Evolutionary conservation across 352 stramenopile species (phyloP), one percentile per base, ranked within the genome.

Genomic region (Pythium plurisporium): DNA sequence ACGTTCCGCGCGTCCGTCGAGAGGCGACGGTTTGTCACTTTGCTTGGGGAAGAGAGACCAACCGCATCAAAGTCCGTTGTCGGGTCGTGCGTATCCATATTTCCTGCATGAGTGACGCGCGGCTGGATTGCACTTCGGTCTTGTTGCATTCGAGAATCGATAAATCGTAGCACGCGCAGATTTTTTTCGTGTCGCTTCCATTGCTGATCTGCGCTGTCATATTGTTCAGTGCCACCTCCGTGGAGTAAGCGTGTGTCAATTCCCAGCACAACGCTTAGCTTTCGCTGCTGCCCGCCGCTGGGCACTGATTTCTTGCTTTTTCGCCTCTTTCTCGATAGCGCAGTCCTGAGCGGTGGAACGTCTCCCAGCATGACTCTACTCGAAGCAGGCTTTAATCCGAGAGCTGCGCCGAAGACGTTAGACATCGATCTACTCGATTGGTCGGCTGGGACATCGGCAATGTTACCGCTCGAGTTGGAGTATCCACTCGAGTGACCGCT

Each of bases 121-220:
- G 9, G 6, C 7, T 17, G 23, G 8, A 43, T 0, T 4, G 54
- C 54, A 4, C 36, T 10, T 6, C 25, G 17, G 0, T 29, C 42
- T 37, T 53, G 27, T 4, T 50, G 40, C 0, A 62, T 27, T 1
- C 36, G 33, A 6, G 34, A 22, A 27, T 62, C 54, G 20, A 62
- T 54, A 10, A 62, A 62, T 26, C 49, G 19, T 2, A 62, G 54
- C 31, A 55, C 31, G 3, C 36, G 54, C 25, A 62, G 34, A 33
- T 62, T 62, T 6, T 38, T 40, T 20, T 55, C 30, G 44, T 62
- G 54, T 17, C 54, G 54, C 15, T 55, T 46, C 54, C 54, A 62
- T 20, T 62, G 19, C 14, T 5, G 12, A 17, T 46, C 23, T 19
- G 25, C 23, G 19, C 4, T 5, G 5, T 9, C 3, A 20, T 17